Percentiles rank a stretch among this genome's conserved stretches.
phyloP scores from a whole-genome alignment of 2,329 filamentous ascomycete genomes.

The Penicillium sp. region DNA sequence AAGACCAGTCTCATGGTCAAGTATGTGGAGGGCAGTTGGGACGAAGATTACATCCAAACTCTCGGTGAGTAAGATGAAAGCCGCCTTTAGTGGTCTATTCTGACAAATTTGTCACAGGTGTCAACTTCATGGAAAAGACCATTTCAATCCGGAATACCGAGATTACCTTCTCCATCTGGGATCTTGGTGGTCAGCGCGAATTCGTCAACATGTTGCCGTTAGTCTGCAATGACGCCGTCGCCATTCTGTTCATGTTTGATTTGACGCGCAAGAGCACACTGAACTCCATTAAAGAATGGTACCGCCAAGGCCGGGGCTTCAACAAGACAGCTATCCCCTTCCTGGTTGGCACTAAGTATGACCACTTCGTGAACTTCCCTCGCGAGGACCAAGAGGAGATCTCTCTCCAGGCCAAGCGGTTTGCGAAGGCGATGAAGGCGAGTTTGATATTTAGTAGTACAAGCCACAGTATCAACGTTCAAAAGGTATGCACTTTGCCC shows the following conservation, averaged over 20 bases:
- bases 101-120: conserved; percentile 69
- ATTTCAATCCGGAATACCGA: conserved; percentile 99
- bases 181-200: conserved; percentile 94
- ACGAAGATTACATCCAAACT: conserved; percentile 99
- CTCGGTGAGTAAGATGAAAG: conserved; percentile 72
- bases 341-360: conserved; percentile 95
- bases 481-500: conserved; percentile 74
- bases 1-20: conserved; percentile 99
- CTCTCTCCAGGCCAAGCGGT: conserved; percentile 92
- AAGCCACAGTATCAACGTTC: conserved; percentile 98
- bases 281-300: conserved; percentile 99
- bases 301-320: conserved; percentile 94
- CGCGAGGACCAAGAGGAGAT: conserved; percentile 98
- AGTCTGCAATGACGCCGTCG: conserved; percentile 98
- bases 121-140: conserved; percentile 99
- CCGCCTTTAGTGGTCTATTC: too few relatives aligned
- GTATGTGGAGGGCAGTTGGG: conserved; percentile 98
- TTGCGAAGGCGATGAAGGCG: conserved; percentile 97
- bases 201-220: conserved; percentile 99
- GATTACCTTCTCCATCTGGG: conserved; percentile 99
- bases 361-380: conserved; percentile 99
- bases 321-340: conserved; percentile 99
- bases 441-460: conserved; percentile 98
- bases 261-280: conserved; percentile 96
- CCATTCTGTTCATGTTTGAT: conserved; percentile 99